phyloP scores from a whole-genome alignment of 164 flowering plant genomes.

The Vitis rupestris region DNA sequence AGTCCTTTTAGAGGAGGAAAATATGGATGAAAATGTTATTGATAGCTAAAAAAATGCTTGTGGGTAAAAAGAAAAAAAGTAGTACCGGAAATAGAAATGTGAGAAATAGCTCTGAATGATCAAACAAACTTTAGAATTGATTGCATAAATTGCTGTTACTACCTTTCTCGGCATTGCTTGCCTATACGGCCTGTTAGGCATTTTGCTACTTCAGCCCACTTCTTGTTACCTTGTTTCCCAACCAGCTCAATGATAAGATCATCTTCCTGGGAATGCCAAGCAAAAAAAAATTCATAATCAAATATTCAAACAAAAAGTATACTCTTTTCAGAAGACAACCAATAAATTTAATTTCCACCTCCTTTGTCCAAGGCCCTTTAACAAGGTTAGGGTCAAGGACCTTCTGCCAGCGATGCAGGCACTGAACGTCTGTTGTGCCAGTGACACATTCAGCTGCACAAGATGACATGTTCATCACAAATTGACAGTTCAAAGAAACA shows the following conservation, averaged over 20 bases:
- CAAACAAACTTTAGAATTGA: no score
- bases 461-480: background rate
- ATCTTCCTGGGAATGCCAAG: slow-evolving; percentile 54
- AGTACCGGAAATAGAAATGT: no score
- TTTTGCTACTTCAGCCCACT: slow-evolving; percentile 72
- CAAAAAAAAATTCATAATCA: no score
- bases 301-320: no score
- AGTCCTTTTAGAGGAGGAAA: no score
- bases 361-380: slow-evolving; percentile 79
- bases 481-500: no score
- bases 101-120: no score
- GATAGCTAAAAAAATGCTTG: no score
- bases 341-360: slow-evolving; percentile 37
- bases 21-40: no score
- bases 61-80: no score
- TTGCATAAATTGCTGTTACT: background rate
- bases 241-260: slow-evolving; percentile 52
- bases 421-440: slow-evolving; percentile 65
- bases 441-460: slow-evolving; percentile 53
- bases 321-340: no score
- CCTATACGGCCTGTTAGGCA: slow-evolving; percentile 77
- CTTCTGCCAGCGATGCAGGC: slow-evolving; percentile 91
- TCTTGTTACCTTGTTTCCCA: slow-evolving; percentile 43
- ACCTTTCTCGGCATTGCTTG: slow-evolving; percentile 78
- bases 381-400: slow-evolving; percentile 74